Evolutionary conservation across 2,329 filamentous ascomycete species (phyloP).

Genomic region (Orbilia oligospora): DNA sequence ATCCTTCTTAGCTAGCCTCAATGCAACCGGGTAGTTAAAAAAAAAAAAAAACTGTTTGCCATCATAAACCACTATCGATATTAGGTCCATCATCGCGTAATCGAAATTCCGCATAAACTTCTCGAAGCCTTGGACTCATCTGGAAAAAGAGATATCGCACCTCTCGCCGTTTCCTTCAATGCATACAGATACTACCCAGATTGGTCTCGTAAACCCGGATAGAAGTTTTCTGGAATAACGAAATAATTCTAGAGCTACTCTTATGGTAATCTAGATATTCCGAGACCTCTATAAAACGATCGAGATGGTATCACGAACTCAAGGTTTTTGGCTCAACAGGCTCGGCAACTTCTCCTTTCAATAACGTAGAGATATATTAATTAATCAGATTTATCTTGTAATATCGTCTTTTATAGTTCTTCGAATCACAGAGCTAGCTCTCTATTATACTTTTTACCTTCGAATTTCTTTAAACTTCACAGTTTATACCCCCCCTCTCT

Average conservation of each 20-base stretch:
- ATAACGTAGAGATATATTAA: neutral
- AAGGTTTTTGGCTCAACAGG: neutral
- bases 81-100: neutral
- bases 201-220: too few relatives aligned
- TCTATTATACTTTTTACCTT: neutral
- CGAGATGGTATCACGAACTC: neutral
- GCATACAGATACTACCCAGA: neutral
- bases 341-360: neutral
- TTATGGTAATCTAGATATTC: neutral
- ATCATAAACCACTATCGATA: neutral
- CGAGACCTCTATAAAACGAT: neutral
- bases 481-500: neutral
- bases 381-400: neutral
- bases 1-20: too few relatives aligned
- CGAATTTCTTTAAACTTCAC: neutral
- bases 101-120: slow-evolving; percentile 7
- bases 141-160: neutral
- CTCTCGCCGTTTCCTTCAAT: neutral
- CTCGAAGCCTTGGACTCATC: slow-evolving; percentile 42
- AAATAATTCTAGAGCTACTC: neutral
- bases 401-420: neutral
- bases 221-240: neutral
- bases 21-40: too few relatives aligned
- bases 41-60: too few relatives aligned
- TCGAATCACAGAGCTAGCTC: neutral